These are phyloP conservation scores for Tilletia setariae DNA, from an alignment of 1,284 basidiomycete species.

Conservation along the genomic window DNA sequence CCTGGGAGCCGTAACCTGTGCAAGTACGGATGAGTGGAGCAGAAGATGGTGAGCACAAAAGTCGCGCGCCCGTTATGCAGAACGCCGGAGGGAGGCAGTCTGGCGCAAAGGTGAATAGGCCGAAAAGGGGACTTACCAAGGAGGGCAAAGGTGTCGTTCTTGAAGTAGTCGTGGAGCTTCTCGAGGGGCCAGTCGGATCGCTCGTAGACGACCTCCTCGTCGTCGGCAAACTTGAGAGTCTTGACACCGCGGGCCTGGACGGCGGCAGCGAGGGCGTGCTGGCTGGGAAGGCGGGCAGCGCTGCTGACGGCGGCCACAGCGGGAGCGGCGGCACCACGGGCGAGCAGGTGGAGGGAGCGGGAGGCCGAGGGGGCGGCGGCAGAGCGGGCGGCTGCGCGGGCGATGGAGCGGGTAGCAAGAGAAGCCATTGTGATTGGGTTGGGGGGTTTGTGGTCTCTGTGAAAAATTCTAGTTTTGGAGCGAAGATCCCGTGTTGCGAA, in stretches of 20 bases:
- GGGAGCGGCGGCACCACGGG: conserved; percentile 3
- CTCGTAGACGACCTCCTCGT: conserved; percentile 93
- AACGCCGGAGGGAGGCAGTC: background rate
- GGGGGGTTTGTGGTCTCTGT: background rate
- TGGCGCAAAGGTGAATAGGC: background rate
- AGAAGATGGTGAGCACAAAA: background rate
- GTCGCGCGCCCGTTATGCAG: background rate
- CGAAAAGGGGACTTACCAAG: conserved; percentile 57
- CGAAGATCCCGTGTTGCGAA: background rate
- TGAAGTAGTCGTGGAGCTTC: conserved; percentile 93
- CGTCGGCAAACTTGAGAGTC: conserved; percentile 87
- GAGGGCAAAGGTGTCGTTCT: conserved; percentile 96
- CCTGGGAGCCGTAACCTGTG: conserved; percentile 76
- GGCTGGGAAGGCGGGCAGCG: conserved; percentile 29
- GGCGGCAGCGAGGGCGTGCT: conserved; percentile 24
- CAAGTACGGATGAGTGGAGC: background rate
- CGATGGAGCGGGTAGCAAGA: conserved; percentile 32
- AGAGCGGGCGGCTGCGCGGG: conserved; percentile 32
- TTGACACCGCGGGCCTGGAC: conserved; percentile 67
- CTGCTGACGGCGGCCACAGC: conserved; percentile 30
- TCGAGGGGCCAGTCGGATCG: conserved; percentile 95
- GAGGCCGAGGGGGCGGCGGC: conserved; percentile 27
- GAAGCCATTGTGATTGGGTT: background rate
- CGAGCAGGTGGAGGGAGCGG: conserved; percentile 27
- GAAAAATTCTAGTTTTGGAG: too few relatives aligned